Conservation (phyloP, 2,329 filamentous ascomycete genomes). For the Fusarium pilosicola region DNA sequence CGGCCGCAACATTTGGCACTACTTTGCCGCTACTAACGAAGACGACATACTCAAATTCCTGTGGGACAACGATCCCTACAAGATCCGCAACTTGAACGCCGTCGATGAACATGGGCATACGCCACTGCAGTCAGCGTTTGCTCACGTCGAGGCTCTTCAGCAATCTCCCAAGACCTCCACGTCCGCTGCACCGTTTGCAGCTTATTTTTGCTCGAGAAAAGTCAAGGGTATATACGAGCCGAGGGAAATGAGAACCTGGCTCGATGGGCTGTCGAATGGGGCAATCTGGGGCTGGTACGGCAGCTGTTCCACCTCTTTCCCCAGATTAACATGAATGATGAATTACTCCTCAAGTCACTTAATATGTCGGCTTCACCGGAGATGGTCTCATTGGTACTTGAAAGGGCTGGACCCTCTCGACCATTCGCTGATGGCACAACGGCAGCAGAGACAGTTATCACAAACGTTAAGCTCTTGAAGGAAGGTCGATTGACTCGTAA, state of each 20-base stretch:
- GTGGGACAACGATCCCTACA: conserved; percentile 43
- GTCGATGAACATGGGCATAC: conserved; percentile 39
- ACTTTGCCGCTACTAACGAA: conserved; percentile 49
- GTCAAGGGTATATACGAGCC: not conserved
- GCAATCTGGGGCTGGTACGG: conserved; percentile 36
- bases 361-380: conserved; percentile 39
- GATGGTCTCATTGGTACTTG: conserved; percentile 41
- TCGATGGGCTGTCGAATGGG: conserved; percentile 44
- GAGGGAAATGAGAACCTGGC: conserved; percentile 12
- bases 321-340: conserved; percentile 18
- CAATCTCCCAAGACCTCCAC: not conserved
- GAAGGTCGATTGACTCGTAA: not conserved
- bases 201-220: conserved; percentile 32
- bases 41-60: conserved; percentile 45
- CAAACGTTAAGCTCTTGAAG: conserved; percentile 32
- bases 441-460: conserved; percentile 46
- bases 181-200: not conserved
- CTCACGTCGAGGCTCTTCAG: conserved; percentile 15
- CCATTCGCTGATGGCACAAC: conserved; percentile 31
- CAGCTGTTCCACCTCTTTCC: conserved; percentile 21
- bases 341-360: conserved; percentile 39
- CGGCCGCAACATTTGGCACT: conserved; percentile 53
- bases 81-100: conserved; percentile 41
- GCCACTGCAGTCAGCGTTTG: conserved; percentile 48
- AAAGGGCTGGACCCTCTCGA: conserved; percentile 28